Evolutionary conservation across 164 flowering plant genomes (phyloP), one percentile per base, ranked within the genome.

Genomic region (Taxillus chinensis): DNA sequence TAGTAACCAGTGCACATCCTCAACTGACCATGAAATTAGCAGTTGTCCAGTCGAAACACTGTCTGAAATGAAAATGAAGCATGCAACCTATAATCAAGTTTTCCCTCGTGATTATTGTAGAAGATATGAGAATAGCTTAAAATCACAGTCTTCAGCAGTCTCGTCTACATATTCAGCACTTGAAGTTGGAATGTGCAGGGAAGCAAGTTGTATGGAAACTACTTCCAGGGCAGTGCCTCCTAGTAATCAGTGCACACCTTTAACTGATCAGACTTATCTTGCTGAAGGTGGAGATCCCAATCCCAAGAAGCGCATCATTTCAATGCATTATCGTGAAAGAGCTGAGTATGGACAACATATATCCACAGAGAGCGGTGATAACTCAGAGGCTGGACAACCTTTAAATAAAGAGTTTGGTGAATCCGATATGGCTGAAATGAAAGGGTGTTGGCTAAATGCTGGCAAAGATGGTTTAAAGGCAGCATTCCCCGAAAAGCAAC

Each of bases 381-480:
- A 5, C 45, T 39, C 12, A 11, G 62, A 64, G 2, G 16, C 61
- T 15, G 54, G 55, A 39, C 45, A 49, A 58, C n/a, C 55, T 12
- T 45, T 57, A 46, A 51, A 48, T 12, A 57, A 57, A 49, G 56
- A 57, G 12, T 3, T 38, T 7, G 14, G 48, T 37, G 61, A 40
- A 13, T 57, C 11, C 2, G 58, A 55, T 55, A 5, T 57, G 8
- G 42, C 14, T 5, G n/a, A 45, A 57, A 40, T 48, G 15, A 57
- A 40, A 40, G 40, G 49, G 40, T 48, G 50, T 49, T 40, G 45
- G 45, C 55, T 49, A 39, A 48, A 49, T 57, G 37, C 16, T 57
- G 61, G 37, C 8, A 55, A 64, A 58, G 27, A 50, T 64, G 61
- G 55, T 27, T 39, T 38, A 13, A 64, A 64, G 54, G 60, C 50